Evolutionary conservation across 1,284 basidiomycete genomes (phyloP).

Genomic region (Sporisorium reilianum): DNA sequence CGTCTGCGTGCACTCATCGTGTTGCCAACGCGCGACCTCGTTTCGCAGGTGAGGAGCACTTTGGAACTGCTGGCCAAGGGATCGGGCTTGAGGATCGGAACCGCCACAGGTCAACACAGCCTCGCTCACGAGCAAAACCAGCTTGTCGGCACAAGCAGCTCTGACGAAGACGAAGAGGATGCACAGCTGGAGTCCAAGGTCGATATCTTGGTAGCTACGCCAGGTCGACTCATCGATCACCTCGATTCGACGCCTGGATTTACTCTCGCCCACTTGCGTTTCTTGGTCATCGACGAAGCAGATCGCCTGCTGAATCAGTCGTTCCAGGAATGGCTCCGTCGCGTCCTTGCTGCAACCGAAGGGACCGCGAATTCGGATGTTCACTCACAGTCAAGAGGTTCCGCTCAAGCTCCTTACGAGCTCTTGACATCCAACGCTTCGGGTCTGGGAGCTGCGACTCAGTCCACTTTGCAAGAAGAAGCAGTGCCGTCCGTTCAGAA

Average conservation of each 20-base stretch:
- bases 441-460: constrained; percentile 22
- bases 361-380: neutral
- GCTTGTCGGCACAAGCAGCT: constrained; percentile 28
- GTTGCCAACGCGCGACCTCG: constrained; percentile 94
- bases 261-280: constrained; percentile 91
- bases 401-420: constrained; percentile 33
- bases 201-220: constrained; percentile 94
- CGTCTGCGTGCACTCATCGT: constrained; percentile 91
- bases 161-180: constrained; percentile 10
- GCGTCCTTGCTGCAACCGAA: constrained; percentile 49
- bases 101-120: constrained; percentile 65
- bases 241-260: constrained; percentile 86
- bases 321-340: constrained; percentile 87
- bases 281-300: constrained; percentile 96
- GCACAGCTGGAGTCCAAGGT: constrained; percentile 71
- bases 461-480: constrained; percentile 36
- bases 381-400: neutral
- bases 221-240: constrained; percentile 94
- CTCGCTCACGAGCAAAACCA: constrained; percentile 65
- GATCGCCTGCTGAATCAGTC: constrained; percentile 93
- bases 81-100: constrained; percentile 81
- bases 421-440: constrained; percentile 12
- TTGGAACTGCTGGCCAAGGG: constrained; percentile 82
- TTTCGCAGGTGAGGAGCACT: constrained; percentile 89
- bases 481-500: constrained; percentile 79